A percentile compares a stretch with the other conserved stretches of the same genome.
These are phyloP conservation scores for Trametes villosa DNA, from an alignment of 768 basidiomycete species.

Conservation along the genomic window DNA sequence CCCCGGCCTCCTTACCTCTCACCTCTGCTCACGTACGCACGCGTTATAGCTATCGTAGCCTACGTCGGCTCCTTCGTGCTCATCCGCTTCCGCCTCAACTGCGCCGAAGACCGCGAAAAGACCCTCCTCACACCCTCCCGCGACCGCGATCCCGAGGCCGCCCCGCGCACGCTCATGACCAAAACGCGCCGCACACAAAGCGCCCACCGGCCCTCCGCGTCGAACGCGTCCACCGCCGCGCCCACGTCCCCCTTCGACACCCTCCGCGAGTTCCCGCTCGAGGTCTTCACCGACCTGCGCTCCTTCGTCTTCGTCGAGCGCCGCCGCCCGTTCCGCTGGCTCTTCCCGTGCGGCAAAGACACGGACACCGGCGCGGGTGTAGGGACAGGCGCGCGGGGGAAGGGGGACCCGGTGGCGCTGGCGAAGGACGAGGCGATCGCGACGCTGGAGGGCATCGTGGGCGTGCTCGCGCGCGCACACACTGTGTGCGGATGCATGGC, in stretches of 20 bases:
- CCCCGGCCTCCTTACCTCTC: neutral
- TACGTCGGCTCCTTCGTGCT: conserved; percentile 62
- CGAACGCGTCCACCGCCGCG: neutral
- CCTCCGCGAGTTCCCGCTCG: conserved; percentile 20
- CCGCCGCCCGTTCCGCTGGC: conserved; percentile 18
- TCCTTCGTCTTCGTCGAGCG: conserved; percentile 27
- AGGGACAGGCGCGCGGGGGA: neutral
- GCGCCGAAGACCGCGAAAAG: conserved; percentile 42
- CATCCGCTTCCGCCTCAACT: conserved; percentile 55
- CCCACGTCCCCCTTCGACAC: conserved; percentile 13
- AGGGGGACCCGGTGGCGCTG: conserved; percentile 9
- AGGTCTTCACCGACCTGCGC: conserved; percentile 23
- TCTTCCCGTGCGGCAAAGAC: neutral
- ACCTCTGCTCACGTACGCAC: neutral
- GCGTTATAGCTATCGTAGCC: conserved; percentile 45
- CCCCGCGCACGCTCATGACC: neutral
- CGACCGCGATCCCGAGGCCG: neutral
- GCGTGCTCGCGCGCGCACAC: conserved; percentile 27
- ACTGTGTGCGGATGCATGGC: conserved; percentile 27
- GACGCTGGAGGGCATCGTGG: conserved; percentile 24
- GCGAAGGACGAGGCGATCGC: conserved; percentile 3
- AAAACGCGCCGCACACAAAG: conserved; percentile 6
- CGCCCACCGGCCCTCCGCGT: conserved; percentile 7
- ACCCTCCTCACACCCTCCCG: neutral
- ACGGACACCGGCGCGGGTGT: neutral